phyloP scores from a whole-genome alignment of 768 basidiomycete species.

The Pluteus cervinus region DNA sequence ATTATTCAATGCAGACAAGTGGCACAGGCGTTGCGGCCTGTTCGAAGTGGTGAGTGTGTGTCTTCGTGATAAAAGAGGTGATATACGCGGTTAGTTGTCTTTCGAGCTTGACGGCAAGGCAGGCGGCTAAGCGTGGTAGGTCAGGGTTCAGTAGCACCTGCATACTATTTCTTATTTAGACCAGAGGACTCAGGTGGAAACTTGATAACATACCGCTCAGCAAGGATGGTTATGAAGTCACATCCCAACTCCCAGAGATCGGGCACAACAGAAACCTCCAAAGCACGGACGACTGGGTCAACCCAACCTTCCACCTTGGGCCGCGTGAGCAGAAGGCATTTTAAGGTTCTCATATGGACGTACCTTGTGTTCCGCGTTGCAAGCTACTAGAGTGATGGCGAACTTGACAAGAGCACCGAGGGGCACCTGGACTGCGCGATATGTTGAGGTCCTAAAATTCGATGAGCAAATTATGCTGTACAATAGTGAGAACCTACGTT shows the following conservation, averaged over 20 bases:
- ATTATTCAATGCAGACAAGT: conserved; percentile 37
- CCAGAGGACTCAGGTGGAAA: background rate
- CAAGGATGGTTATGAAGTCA: conserved; percentile 40
- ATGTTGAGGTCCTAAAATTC: conserved; percentile 40
- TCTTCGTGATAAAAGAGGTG: background rate
- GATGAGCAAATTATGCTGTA: conserved; percentile 1
- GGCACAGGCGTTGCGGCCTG: conserved; percentile 31
- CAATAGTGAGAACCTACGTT: conserved; percentile 28
- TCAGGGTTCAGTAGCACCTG: conserved; percentile 52
- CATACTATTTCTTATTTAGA: conserved; percentile 31
- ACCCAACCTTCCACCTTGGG: conserved; percentile 45
- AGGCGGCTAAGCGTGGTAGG: conserved; percentile 41
- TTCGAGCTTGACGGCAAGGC: conserved; percentile 59
- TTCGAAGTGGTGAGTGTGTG: conserved; percentile 5
- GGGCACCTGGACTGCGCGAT: conserved; percentile 65
- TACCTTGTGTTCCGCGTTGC: conserved; percentile 44
- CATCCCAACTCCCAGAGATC: conserved; percentile 50
- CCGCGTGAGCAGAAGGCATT: background rate
- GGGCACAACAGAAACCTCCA: conserved; percentile 51
- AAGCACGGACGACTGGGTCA: conserved; percentile 43
- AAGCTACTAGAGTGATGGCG: conserved; percentile 40
- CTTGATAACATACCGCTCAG: conserved; percentile 35
- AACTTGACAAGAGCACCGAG: conserved; percentile 57
- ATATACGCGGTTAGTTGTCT: conserved; percentile 43
- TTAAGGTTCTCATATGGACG: background rate